phyloP scores from a whole-genome alignment of 768 basidiomycete species.

The Glaciozyma antarctica region DNA sequence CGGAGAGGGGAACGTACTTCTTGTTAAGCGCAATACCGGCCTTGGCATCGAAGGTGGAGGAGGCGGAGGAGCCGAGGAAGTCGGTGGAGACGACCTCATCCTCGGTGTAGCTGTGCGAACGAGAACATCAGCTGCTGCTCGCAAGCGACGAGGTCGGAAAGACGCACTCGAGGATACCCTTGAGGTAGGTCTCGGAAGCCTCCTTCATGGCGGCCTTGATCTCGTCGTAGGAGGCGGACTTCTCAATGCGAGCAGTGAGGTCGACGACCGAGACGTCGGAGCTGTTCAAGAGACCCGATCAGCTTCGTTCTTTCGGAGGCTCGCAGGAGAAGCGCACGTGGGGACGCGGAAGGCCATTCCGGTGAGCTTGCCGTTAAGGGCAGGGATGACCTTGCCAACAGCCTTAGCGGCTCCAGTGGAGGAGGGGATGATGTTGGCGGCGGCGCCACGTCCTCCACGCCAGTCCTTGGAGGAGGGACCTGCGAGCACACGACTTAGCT shows the following conservation, averaged over 20 bases:
- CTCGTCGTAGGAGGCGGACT: constrained; percentile 70
- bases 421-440: constrained; percentile 98
- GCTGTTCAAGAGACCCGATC: not conserved
- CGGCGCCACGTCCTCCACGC: constrained; percentile 91
- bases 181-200: constrained; percentile 56
- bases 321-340: constrained; percentile 49
- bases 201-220: constrained; percentile 79
- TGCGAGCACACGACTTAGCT: not conserved
- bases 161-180: constrained; percentile 55
- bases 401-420: constrained; percentile 94
- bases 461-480: constrained; percentile 88
- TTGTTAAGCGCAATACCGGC: constrained; percentile 85
- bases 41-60: constrained; percentile 85
- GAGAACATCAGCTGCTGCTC: not conserved
- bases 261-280: constrained; percentile 89
- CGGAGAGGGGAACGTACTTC: not conserved
- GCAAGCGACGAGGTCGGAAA: not conserved
- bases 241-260: constrained; percentile 85
- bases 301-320: not conserved
- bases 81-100: constrained; percentile 89
- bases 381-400: constrained; percentile 59
- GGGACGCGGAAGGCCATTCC: constrained; percentile 95
- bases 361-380: constrained; percentile 89
- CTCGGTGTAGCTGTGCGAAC: constrained; percentile 60
- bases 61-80: constrained; percentile 65